Evolutionary conservation across 2,329 filamentous ascomycete genomes (phyloP), one percentile per base, ranked within the genome.

Genomic region (Colletotrichum aenigma): DNA sequence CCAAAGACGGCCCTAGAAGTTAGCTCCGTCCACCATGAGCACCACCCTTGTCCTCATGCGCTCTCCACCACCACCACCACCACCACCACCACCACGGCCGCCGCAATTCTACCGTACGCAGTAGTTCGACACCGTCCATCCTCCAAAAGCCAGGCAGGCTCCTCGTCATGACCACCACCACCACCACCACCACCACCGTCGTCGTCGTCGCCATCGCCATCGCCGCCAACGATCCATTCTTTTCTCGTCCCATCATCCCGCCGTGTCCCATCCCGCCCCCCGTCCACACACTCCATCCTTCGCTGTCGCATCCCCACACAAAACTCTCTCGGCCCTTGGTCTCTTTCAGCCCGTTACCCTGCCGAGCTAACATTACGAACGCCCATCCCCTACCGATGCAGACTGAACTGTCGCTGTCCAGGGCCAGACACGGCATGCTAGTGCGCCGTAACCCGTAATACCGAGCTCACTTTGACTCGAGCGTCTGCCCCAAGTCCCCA

Each of bases 311-410:
- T 71, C 68, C 52, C 72, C 72, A 75, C 68, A 30, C 52, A 36
- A 71, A 69, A 75, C 68, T 71, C 36, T 71, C 36, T 75, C 68
- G 68, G 72, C 52, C 55, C 30, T 66, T 32, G 64, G 28, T 55
- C 43, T 24, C 65, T 58, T 34, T 55, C n/a, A 30, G 24, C 56
- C 15, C 16, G 56, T 56, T 56, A 60, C 56, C 26, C 16, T 60
- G 26, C 56, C 56, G 32, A 64, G 15, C 60, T 64, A 36, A 38
- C 32, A 64, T 64, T 34, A 64, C 60, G 60, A 64, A 64, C 30
- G 60, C 30, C 32, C 60, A 38, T 64, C 62, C 16, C 24, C n/a
- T 38, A 58, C 48, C 24, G 13, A 32, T 28, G 38, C 64, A 66
- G 65, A 56, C 24, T 28, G 55, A 18, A 26, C 55, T 16, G 24